phyloP scores from a whole-genome alignment of 129 eudicot species.

The Centaurea solstitialis region DNA sequence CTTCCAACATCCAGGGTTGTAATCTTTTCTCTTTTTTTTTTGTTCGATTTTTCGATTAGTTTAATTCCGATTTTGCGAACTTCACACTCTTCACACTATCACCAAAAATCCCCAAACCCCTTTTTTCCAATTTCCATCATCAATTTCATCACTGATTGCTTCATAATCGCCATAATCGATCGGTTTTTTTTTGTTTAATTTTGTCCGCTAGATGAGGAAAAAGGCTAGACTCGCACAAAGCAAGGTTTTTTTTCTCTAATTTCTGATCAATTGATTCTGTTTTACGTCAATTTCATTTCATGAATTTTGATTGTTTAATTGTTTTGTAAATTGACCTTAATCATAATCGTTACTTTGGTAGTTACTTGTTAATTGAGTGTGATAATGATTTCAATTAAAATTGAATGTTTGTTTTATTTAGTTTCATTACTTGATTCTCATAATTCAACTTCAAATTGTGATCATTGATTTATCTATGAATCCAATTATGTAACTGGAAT shows the following conservation, averaged over 20 bases:
- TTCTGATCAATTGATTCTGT: constrained; percentile 11
- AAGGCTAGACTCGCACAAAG: constrained; percentile 24
- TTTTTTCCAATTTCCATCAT: too few relatives aligned
- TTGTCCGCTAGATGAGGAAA: constrained; percentile 21
- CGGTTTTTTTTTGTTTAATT: neutral
- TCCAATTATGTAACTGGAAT: neutral
- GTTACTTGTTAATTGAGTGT: neutral
- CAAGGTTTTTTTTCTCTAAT: constrained; percentile 6
- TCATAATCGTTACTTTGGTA: neutral
- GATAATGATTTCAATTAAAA: neutral
- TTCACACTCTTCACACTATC: constrained; percentile 8
- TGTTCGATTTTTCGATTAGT: constrained; percentile 5
- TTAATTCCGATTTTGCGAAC: neutral
- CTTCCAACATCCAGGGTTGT: constrained; percentile 25
- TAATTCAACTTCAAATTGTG: neutral
- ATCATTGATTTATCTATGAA: neutral
- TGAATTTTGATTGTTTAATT: neutral
- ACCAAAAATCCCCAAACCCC: constrained; percentile 19
- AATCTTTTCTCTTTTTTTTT: constrained; percentile 3
- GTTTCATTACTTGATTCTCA: neutral
- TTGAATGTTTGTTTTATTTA: neutral
- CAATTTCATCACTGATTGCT: neutral
- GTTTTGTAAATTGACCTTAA: constrained; percentile 26
- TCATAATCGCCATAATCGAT: constrained; percentile 16
- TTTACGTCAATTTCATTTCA: neutral